Evolutionary conservation across 1,284 basidiomycete species (phyloP).

Genomic region (Ustilago nuda): DNA sequence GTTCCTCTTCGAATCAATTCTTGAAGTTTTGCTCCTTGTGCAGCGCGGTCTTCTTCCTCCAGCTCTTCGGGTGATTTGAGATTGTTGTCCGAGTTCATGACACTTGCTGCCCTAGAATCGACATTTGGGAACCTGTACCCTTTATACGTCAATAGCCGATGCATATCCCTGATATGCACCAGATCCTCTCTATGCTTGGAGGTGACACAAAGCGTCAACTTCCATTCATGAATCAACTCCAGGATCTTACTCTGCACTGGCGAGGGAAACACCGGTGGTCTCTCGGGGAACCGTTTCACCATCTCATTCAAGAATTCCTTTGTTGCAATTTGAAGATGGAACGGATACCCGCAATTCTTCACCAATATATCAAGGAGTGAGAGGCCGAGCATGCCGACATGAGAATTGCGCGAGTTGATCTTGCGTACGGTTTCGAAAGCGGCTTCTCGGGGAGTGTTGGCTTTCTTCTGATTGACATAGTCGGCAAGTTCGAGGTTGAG

Average conservation of each 20-base stretch:
- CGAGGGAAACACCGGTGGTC: constrained; percentile 92
- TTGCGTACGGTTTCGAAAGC: constrained; percentile 84
- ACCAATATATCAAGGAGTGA: constrained; percentile 89
- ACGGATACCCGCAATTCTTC: constrained; percentile 93
- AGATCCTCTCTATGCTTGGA: constrained; percentile 96
- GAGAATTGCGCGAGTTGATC: constrained; percentile 89
- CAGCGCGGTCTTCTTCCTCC: constrained; percentile 92
- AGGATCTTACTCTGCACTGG: constrained; percentile 94
- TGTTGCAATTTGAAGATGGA: constrained; percentile 97
- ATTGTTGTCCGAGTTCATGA: constrained; percentile 74
- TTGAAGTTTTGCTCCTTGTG: constrained; percentile 96
- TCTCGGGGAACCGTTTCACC: constrained; percentile 95
- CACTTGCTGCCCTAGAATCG: constrained; percentile 59
- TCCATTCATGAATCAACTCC: constrained; percentile 94
- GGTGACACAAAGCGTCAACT: constrained; percentile 88
- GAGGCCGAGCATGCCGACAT: constrained; percentile 82
- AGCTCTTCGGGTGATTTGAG: constrained; percentile 95
- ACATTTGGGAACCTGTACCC: constrained; percentile 71
- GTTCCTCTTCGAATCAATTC: constrained; percentile 96
- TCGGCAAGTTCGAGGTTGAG: constrained; percentile 93
- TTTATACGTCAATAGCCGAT: constrained; percentile 92
- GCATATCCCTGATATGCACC: constrained; percentile 98
- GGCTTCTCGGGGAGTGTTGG: constrained; percentile 93
- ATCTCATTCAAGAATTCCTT: constrained; percentile 99
- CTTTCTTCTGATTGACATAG: constrained; percentile 92